These are phyloP conservation scores for Calvatia gigantea DNA, from an alignment of 768 basidiomycete genomes.

Conservation along the genomic window DNA sequence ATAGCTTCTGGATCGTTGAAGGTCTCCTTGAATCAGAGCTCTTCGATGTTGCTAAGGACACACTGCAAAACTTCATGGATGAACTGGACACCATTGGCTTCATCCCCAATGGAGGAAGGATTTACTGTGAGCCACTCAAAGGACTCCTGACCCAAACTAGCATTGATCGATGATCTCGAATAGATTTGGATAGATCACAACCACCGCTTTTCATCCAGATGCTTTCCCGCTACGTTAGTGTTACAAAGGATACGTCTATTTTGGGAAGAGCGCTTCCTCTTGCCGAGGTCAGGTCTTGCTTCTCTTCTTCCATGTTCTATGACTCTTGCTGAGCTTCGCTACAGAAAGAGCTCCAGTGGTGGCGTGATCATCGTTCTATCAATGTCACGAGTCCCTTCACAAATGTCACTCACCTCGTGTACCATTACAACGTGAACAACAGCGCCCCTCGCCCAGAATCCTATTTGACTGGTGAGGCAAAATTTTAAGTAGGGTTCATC, in stretches of 20 bases:
- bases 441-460: slow-evolving; percentile 89
- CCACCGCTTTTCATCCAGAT: slow-evolving; percentile 92
- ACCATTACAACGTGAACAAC: slow-evolving; percentile 76
- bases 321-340: neutral
- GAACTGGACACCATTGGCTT: slow-evolving; percentile 82
- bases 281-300: slow-evolving; percentile 63
- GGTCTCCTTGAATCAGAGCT: slow-evolving; percentile 83
- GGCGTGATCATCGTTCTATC: slow-evolving; percentile 69
- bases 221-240: slow-evolving; percentile 79
- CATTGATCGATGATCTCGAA: neutral
- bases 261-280: slow-evolving; percentile 78
- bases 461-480: slow-evolving; percentile 52
- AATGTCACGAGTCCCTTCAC: slow-evolving; percentile 70
- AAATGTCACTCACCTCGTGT: slow-evolving; percentile 59
- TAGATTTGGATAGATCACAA: slow-evolving; percentile 88
- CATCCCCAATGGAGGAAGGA: slow-evolving; percentile 91
- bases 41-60: slow-evolving; percentile 66
- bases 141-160: neutral
- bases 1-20: slow-evolving; percentile 83
- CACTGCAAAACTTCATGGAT: slow-evolving; percentile 94
- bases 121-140: slow-evolving; percentile 60
- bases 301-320: neutral
- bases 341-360: slow-evolving; percentile 82
- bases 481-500: neutral
- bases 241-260: slow-evolving; percentile 70